Evolutionary conservation across 208 protist genomes (phyloP).

Genomic region (Leishmania guyanensis): DNA sequence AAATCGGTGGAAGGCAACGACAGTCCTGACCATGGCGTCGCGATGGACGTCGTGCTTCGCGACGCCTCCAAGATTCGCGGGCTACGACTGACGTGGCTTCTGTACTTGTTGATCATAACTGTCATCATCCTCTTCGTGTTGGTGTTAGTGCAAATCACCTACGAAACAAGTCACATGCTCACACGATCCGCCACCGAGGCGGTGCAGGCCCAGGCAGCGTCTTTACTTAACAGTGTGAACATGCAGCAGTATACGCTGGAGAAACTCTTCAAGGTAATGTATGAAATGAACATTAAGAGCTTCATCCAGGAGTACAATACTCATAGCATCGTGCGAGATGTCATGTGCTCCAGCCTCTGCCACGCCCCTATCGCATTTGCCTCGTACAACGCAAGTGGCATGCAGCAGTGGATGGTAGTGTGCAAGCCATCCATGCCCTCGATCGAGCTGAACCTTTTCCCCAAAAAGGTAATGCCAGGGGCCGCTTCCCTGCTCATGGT

Average conservation of each 20-base stretch:
- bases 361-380: constrained; percentile 36
- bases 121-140: constrained; percentile 61
- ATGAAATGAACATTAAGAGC: not conserved
- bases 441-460: not conserved
- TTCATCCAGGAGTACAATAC: not conserved
- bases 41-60: constrained; percentile 59
- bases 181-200: constrained; percentile 32
- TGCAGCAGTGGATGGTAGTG: constrained; percentile 8
- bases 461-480: constrained; percentile 7
- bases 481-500: not conserved
- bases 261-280: constrained; percentile 19
- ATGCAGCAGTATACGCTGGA: constrained; percentile 25
- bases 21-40: constrained; percentile 10
- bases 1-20: constrained; percentile 7
- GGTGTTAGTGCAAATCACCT: constrained; percentile 55
- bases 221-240: constrained; percentile 26
- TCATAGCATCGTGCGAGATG: constrained; percentile 2
- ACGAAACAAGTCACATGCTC: constrained; percentile 54
- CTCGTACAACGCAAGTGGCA: constrained; percentile 27
- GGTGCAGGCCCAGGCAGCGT: constrained; percentile 35
- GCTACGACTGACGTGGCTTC: constrained; percentile 67
- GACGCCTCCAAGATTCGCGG: constrained; percentile 56
- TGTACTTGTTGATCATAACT: constrained; percentile 59
- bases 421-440: not conserved
- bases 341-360: constrained; percentile 36